Base-by-base conservation (phyloP, 129 eudicot genomes). In the Ambrosia trifida region DNA sequence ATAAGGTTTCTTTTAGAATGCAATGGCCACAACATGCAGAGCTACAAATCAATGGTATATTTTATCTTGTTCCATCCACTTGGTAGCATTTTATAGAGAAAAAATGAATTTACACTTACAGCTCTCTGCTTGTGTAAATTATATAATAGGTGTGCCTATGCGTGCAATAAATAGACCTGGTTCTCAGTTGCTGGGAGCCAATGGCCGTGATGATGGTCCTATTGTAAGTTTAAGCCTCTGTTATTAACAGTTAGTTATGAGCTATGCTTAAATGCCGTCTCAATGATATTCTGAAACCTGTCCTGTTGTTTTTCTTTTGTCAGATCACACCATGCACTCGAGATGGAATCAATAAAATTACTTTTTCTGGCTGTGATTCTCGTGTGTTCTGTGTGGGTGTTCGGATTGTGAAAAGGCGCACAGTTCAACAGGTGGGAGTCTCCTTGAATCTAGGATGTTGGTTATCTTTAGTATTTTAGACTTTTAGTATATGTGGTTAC, bases 151-250 rank as follows among this genome's bases (percentile, higher is more conserved):
- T 38, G 80, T 88, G 72, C 87, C 96, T 8, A 82, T 91, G 76
- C 89, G 96, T 73, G 93, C 83, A 11, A 85, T 86, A 59, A 88
- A 84, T 78, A 91, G 97, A 82, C 97, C 93, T 13, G 97, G 89
- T 59, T 86, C 97, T 6, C 97, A 91, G 74, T 59, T 91, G 80
- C 73, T 91, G 53, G 97, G 97, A 67, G 88, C 91, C 54, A 91
- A 91, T 84, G 97, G 97, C 51, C 93, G 97, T 12, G 97, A 91
- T 86, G 96, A 91, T 81, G 97, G 97, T 24, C 89, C 93, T 69
- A 70, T 80, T 70, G 97, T 91, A 76, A 91, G 97, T 91, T 74
- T 35, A 49, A 24, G 44, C 49, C 32, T 77, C 19, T 68, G 5
- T 33, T 13, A 12, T 20, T 16, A 36, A 2, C 51, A 56, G 60